Conservation (phyloP, 805 yeast genomes). For the Hanseniaspora vineae region DNA sequence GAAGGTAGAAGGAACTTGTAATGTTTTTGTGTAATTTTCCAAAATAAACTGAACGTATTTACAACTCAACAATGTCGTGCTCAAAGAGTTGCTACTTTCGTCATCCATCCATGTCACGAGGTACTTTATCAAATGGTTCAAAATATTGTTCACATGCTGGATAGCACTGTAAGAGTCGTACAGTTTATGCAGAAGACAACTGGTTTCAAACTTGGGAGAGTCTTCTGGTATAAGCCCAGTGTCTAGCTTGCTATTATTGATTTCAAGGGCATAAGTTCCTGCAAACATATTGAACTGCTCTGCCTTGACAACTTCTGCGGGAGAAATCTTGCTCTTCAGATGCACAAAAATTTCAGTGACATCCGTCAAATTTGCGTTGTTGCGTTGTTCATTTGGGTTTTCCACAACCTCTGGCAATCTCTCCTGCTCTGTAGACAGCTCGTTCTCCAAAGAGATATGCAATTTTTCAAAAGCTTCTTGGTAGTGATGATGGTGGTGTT, state of each 20-base stretch:
- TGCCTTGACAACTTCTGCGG: conserved; percentile 44
- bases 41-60: conserved; percentile 55
- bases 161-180: neutral
- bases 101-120: conserved; percentile 68
- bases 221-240: conserved; percentile 48
- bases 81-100: conserved; percentile 35
- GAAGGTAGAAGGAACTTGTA: conserved; percentile 8
- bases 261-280: conserved; percentile 82
- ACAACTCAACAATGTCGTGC: conserved; percentile 70
- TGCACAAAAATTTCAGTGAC: too few species aligned
- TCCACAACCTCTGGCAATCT: too few species aligned
- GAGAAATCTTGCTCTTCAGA: neutral
- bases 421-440: too few species aligned
- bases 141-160: neutral
- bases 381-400: too few species aligned
- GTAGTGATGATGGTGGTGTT: too few species aligned
- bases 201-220: conserved; percentile 36
- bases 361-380: too few species aligned
- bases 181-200: conserved; percentile 10
- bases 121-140: conserved; percentile 31
- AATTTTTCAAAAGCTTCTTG: too few species aligned
- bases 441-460: too few species aligned
- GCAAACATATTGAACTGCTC: conserved; percentile 55
- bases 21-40: conserved; percentile 24
- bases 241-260: conserved; percentile 59